A percentile compares a stretch with the other conserved stretches of the same genome.
Conservation (phyloP, 2,329 filamentous ascomycete species). For the Pseudogymnoascus pannorum region DNA sequence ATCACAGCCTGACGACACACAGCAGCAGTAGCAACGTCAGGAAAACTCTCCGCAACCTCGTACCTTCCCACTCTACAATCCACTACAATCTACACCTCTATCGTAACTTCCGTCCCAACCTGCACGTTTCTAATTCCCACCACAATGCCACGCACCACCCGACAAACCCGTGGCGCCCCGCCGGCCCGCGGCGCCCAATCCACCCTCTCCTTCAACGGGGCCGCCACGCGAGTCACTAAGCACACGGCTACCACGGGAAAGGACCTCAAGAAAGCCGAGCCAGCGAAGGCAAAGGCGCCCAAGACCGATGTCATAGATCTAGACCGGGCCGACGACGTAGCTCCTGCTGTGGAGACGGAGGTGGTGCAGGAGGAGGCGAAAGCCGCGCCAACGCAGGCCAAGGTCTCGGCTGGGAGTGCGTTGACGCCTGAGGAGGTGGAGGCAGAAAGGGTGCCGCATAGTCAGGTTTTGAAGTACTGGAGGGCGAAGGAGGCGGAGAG, state of each 20-base stretch:
- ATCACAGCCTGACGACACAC: slow-evolving; percentile 4
- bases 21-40: too few species aligned
- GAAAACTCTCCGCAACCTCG: not conserved
- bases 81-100: not conserved
- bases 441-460: slow-evolving; percentile 59
- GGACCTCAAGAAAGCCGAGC: slow-evolving; percentile 11
- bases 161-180: slow-evolving; percentile 32
- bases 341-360: slow-evolving; percentile 16
- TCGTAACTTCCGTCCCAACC: not conserved
- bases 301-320: slow-evolving; percentile 11
- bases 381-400: not conserved
- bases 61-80: not conserved
- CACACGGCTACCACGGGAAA: slow-evolving; percentile 22
- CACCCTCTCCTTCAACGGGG: slow-evolving; percentile 56
- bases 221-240: slow-evolving; percentile 52
- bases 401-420: slow-evolving; percentile 17
- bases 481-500: slow-evolving; percentile 60
- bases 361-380: slow-evolving; percentile 15
- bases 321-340: slow-evolving; percentile 16
- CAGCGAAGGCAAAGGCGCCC: not conserved
- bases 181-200: slow-evolving; percentile 39
- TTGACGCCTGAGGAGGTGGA: slow-evolving; percentile 46
- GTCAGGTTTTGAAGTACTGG: slow-evolving; percentile 75
- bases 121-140: not conserved
- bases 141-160: slow-evolving; percentile 37